A percentile compares a stretch with the other conserved stretches of the same genome.
phyloP scores from a whole-genome alignment of 176 grass and related monocot genomes.

The Alloteropsis semialata region DNA sequence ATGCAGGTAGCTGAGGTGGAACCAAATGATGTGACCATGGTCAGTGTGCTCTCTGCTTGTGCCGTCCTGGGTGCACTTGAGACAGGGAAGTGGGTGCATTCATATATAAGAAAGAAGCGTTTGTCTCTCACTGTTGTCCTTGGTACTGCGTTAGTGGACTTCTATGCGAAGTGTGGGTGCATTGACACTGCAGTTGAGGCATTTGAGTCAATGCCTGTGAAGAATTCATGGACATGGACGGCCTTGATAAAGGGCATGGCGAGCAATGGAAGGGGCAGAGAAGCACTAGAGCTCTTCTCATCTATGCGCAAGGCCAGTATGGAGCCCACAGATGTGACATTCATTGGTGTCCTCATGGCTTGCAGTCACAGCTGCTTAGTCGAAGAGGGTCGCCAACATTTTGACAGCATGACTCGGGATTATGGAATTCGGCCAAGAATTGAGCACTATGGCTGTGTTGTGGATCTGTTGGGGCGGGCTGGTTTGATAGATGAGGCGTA shows the following conservation, averaged over 20 bases:
- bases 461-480: slow-evolving; percentile 65
- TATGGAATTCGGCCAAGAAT: slow-evolving; percentile 57
- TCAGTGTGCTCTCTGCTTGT: slow-evolving; percentile 72
- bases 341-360: slow-evolving; percentile 61
- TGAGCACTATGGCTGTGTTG: slow-evolving; percentile 75
- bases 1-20: slow-evolving; percentile 57
- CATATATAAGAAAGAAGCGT: slow-evolving; percentile 43
- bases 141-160: slow-evolving; percentile 71
- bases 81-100: slow-evolving; percentile 74
- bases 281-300: slow-evolving; percentile 55
- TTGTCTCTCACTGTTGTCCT: slow-evolving; percentile 46
- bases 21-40: slow-evolving; percentile 68
- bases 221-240: slow-evolving; percentile 66
- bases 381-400: slow-evolving; percentile 43
- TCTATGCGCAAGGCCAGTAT: slow-evolving; percentile 44
- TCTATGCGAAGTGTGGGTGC: slow-evolving; percentile 74
- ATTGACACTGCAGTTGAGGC: slow-evolving; percentile 41
- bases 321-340: slow-evolving; percentile 60
- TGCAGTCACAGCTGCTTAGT: slow-evolving; percentile 69
- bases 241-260: slow-evolving; percentile 71
- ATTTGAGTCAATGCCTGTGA: slow-evolving; percentile 56
- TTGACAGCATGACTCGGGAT: slow-evolving; percentile 52
- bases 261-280: slow-evolving; percentile 47
- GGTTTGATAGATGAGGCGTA: slow-evolving; percentile 65
- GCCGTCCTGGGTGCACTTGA: slow-evolving; percentile 62